phyloP scores from a whole-genome alignment of 164 flowering plant genomes.

The Kalanchoe fedtschenkoi region DNA sequence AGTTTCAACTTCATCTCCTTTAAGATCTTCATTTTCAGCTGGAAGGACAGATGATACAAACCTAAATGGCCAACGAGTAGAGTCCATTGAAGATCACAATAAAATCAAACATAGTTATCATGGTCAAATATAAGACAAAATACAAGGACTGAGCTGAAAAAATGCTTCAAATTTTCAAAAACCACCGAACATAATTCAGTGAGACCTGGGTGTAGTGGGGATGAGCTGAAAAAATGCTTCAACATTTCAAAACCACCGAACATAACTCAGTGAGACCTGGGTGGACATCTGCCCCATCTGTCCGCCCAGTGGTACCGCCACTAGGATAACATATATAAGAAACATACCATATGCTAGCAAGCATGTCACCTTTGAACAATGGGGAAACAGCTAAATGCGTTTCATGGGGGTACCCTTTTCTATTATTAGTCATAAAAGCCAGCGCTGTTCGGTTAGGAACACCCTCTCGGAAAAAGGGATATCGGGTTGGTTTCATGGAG shows the following conservation, averaged over 20 bases:
- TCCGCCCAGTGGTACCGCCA: too few relatives aligned
- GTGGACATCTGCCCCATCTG: too few relatives aligned
- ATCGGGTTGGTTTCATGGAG: not conserved
- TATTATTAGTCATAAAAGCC: too few relatives aligned
- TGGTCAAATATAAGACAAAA: not conserved
- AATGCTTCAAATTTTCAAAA: not conserved
- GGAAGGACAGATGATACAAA: slow-evolving; percentile 87
- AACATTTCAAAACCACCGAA: not conserved
- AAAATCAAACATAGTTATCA: not conserved
- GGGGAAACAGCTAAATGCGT: not conserved
- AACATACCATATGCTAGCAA: not conserved
- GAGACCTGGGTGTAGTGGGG: too few relatives aligned
- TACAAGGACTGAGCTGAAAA: too few relatives aligned
- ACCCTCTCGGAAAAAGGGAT: not conserved
- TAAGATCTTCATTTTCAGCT: slow-evolving; percentile 59
- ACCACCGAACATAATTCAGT: not conserved
- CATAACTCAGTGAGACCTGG: too few relatives aligned
- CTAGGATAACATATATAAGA: too few relatives aligned
- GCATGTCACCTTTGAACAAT: not conserved
- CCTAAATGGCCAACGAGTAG: slow-evolving; percentile 19
- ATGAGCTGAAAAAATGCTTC: not conserved
- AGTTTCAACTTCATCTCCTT: slow-evolving; percentile 79
- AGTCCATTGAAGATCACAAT: not conserved
- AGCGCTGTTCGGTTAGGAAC: not conserved
- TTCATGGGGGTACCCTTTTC: not conserved